phyloP scores from a whole-genome alignment of 1,139 yeast species.

The Suhomyces chickasaworum region DNA sequence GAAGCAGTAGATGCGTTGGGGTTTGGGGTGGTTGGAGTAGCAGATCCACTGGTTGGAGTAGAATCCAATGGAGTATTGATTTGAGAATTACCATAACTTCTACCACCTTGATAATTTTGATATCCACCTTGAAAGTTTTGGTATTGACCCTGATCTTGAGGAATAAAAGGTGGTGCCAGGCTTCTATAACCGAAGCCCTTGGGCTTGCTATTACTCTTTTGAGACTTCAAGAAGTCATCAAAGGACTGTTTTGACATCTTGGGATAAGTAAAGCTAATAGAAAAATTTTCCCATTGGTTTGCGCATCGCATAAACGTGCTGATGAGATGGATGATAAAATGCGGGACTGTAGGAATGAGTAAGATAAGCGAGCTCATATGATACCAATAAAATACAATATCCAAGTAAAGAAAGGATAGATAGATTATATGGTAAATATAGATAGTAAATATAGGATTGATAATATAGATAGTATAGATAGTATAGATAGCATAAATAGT shows the following conservation, averaged over 20 bases:
- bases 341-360: background rate
- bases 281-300: slow-evolving; percentile 10
- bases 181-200: slow-evolving; percentile 19
- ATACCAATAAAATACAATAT: no score
- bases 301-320: slow-evolving; percentile 13
- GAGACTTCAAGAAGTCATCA: slow-evolving; percentile 39
- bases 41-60: slow-evolving; percentile 43
- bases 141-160: background rate
- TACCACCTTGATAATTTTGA: slow-evolving; percentile 7
- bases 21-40: slow-evolving; percentile 40
- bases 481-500: no score
- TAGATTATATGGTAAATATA: no score
- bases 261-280: background rate
- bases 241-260: slow-evolving; percentile 35
- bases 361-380: background rate
- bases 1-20: slow-evolving; percentile 63
- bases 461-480: no score
- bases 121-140: slow-evolving; percentile 2
- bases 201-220: slow-evolving; percentile 20
- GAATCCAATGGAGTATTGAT: slow-evolving; percentile 36
- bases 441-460: no score
- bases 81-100: slow-evolving; percentile 13
- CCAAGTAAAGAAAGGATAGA: no score
- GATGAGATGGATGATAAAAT: slow-evolving; percentile 1
- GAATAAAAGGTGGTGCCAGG: background rate